Percentiles rank a stretch among this genome's conserved stretches.
Conservation (phyloP, 805 yeast genomes). For the Kluyveromyces siamensis region DNA sequence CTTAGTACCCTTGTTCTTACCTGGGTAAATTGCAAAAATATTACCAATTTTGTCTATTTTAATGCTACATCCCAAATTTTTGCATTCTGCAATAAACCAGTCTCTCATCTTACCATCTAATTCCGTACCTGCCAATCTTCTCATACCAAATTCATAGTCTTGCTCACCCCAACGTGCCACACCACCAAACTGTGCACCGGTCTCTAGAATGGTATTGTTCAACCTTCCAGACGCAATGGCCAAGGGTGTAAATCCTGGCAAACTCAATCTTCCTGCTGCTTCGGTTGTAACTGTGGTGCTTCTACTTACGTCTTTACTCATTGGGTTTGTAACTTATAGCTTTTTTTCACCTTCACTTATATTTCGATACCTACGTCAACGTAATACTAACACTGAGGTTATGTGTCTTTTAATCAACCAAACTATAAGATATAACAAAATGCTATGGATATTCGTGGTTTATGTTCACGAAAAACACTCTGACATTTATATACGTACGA, state of each 20-base stretch:
- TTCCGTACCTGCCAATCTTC: slow-evolving; percentile 54
- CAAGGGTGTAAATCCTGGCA: slow-evolving; percentile 21
- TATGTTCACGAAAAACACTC: too few species aligned
- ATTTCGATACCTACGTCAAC: too few species aligned
- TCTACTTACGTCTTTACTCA: background rate
- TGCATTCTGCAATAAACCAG: slow-evolving; percentile 51
- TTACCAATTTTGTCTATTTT: slow-evolving; percentile 59
- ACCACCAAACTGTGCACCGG: slow-evolving; percentile 52
- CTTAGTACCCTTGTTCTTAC: slow-evolving; percentile 35
- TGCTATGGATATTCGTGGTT: too few species aligned
- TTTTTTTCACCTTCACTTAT: too few species aligned
- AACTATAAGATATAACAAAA: too few species aligned
- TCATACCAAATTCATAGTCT: slow-evolving; percentile 55
- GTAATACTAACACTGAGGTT: too few species aligned
- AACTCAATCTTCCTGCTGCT: slow-evolving; percentile 8
- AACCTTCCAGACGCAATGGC: slow-evolving; percentile 35
- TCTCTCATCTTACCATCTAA: slow-evolving; percentile 56
- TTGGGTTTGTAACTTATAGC: background rate
- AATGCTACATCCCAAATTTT: slow-evolving; percentile 45
- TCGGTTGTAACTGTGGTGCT: slow-evolving; percentile 1
- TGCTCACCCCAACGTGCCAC: slow-evolving; percentile 51
- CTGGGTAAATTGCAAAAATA: slow-evolving; percentile 58
- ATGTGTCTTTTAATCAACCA: too few species aligned
- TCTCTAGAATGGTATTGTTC: slow-evolving; percentile 50
- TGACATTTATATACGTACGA: too few species aligned